Base-by-base conservation (phyloP, 192 early-diverging fungal species). In the Geosiphon pyriformis region DNA sequence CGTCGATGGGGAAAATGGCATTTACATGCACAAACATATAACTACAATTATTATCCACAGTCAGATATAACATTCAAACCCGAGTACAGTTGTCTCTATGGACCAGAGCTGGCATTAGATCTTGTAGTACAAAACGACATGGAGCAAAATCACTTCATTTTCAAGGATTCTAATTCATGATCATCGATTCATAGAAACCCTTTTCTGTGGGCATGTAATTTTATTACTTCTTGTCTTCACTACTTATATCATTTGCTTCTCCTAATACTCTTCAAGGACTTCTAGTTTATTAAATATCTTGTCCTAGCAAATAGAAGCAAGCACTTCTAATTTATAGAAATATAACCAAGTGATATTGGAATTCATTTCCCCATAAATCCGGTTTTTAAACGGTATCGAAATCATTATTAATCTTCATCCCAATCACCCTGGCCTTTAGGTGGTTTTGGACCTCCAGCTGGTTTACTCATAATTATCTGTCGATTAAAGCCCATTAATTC, bases 401-500 rank as follows among this genome's bases (percentile, higher is more conserved):
- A n/a, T n/a, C n/a, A 52, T 23, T 46, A 51, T 78, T 85, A 83
- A 71, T 88, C 89, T 74, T 93, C 88, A 74, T 95, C 93, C 93
- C 91, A 93, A 83, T 94, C 82, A 65, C 83, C 79, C 70, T 88
- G 82, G 79, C 92, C 79, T 88, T 94, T 90, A 69, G 89, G 90
- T 77, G 82, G 89, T 77, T 91, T 91, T 33, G 90, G 96, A 7
- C 96, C 96, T 60, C 96, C 96, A 20, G 96, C 94, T 46, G 88
- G 91, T 80, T 96, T 96, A 60, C 90, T 92, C 96, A 98, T 98
- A 78, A 98, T 95, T 73, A 98, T 94, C 89, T 88, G 65, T 47
- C 48, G 15, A 48, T 6, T 29, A 15, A 34, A 35, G 30, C 70
- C 3, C 26, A 32, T 25, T 32, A 33, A 52, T 48, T 68, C 8